Evolutionary conservation across 2,329 filamentous ascomycete species (phyloP).

Genomic region (Aspergillus caelatus): DNA sequence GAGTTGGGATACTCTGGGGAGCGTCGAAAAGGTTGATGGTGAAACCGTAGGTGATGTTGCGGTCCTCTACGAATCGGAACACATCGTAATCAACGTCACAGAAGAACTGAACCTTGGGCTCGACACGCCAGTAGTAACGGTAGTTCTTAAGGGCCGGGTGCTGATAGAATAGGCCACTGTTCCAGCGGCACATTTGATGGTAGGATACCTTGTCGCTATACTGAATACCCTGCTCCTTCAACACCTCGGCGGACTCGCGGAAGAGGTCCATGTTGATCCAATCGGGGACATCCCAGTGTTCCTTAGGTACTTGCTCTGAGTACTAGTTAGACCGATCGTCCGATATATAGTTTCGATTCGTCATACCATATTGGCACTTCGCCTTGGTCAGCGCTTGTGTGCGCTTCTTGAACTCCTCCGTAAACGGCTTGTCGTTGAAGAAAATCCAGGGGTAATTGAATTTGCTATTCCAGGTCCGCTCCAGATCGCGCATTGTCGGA

Average conservation of each 20-base stretch:
- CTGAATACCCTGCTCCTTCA: constrained; percentile 83
- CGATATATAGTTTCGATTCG: not conserved
- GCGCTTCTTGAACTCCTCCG: constrained; percentile 85
- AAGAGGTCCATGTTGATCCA: constrained; percentile 93
- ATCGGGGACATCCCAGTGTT: constrained; percentile 88
- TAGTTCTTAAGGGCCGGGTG: constrained; percentile 81
- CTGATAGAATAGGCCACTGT: constrained; percentile 96
- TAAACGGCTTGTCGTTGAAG: constrained; percentile 94
- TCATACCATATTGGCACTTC: constrained; percentile 76
- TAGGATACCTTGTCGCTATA: constrained; percentile 89
- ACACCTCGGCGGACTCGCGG: constrained; percentile 77
- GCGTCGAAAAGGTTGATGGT: constrained; percentile 97
- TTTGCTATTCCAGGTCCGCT: constrained; percentile 95
- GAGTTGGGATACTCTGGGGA: constrained; percentile 77
- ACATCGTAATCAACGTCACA: constrained; percentile 98
- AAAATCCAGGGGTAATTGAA: constrained; percentile 99
- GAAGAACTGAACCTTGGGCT: constrained; percentile 98
- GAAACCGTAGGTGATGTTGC: constrained; percentile 99
- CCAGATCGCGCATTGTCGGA: constrained; percentile 85
- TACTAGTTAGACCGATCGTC: constrained; percentile 26
- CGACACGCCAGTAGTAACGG: constrained; percentile 97
- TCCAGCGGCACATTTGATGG: constrained; percentile 99
- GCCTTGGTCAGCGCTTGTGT: constrained; percentile 85
- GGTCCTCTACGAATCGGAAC: constrained; percentile 95
- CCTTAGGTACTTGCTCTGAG: constrained; percentile 82